Evolutionary conservation across 2,329 filamentous ascomycete genomes (phyloP).

Genomic region (Remersonia thermophila): DNA sequence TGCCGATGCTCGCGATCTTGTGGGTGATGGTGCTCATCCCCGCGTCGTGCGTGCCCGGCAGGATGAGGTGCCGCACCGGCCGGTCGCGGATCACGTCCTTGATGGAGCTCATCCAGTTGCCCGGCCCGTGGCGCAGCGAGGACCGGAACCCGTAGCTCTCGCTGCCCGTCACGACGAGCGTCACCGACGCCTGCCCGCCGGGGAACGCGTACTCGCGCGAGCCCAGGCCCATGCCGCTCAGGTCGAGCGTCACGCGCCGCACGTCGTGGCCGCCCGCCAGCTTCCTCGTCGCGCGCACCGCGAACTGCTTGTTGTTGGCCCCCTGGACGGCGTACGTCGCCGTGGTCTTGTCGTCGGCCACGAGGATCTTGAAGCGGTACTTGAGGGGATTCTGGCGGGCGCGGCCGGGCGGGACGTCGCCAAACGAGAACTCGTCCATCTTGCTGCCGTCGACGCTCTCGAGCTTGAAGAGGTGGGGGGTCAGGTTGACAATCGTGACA

Average conservation of each 20-base stretch:
- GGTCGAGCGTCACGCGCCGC: slow-evolving; percentile 19
- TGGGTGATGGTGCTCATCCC: slow-evolving; percentile 33
- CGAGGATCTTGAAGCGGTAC: slow-evolving; percentile 15
- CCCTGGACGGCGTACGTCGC: slow-evolving; percentile 22
- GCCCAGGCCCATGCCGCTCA: slow-evolving; percentile 22
- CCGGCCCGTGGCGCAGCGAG: slow-evolving; percentile 19
- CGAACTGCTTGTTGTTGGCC: slow-evolving; percentile 22
- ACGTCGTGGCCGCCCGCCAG: slow-evolving; percentile 4
- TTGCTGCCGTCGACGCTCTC: slow-evolving; percentile 21
- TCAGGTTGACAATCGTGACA: slow-evolving; percentile 25
- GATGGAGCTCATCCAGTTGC: slow-evolving; percentile 23
- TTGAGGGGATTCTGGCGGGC: slow-evolving; percentile 21
- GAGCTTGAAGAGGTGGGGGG: slow-evolving; percentile 21
- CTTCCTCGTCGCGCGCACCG: slow-evolving; percentile 11
- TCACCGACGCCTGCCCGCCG: slow-evolving; percentile 20
- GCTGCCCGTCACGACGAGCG: slow-evolving; percentile 26
- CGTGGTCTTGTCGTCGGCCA: slow-evolving; percentile 19
- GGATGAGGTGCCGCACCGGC: slow-evolving; percentile 31
- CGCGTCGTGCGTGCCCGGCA: slow-evolving; percentile 37
- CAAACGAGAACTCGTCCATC: slow-evolving; percentile 23
- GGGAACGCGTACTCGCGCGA: slow-evolving; percentile 24
- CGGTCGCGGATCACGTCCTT: slow-evolving; percentile 25
- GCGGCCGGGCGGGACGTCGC: slow-evolving; percentile 22
- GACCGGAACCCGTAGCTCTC: slow-evolving; percentile 22
- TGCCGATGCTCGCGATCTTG: slow-evolving; percentile 24